Percentiles rank a stretch among this genome's conserved stretches.
phyloP scores from a whole-genome alignment of 345 rosid genomes.

The Eucalyptus pumila region DNA sequence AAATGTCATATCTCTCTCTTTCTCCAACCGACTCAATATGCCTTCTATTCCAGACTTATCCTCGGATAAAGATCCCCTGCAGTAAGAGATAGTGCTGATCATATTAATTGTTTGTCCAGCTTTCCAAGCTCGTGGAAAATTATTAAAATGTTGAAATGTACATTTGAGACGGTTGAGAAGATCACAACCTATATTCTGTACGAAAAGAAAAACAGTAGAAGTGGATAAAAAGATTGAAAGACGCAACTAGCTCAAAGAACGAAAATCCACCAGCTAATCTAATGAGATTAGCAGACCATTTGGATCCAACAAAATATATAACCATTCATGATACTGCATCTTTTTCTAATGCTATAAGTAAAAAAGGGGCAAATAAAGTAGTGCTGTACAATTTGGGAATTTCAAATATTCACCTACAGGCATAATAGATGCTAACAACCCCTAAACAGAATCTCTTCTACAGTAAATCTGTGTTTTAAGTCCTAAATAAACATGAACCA shows the following conservation, averaged over 20 bases:
- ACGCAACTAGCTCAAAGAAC: not conserved
- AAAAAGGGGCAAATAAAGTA: not conserved
- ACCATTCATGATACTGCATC: not conserved
- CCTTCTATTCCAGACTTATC: slow-evolving; percentile 75
- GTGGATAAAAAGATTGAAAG: not conserved
- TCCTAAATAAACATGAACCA: not conserved
- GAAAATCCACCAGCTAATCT: not conserved
- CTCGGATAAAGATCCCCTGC: slow-evolving; percentile 34
- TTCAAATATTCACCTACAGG: not conserved
- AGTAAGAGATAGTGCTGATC: not conserved
- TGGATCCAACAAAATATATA: not conserved
- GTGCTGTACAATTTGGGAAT: not conserved
- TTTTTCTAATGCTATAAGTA: not conserved
- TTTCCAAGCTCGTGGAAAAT: not conserved
- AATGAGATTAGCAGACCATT: not conserved
- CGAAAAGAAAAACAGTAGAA: not conserved
- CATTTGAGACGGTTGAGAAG: not conserved
- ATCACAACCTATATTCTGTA: not conserved
- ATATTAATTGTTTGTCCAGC: not conserved
- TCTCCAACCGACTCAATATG: slow-evolving; percentile 68
- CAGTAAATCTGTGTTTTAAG: not conserved
- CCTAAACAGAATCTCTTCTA: not conserved
- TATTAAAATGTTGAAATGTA: not conserved
- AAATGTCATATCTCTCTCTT: slow-evolving; percentile 58
- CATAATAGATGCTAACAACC: not conserved